These are phyloP conservation scores for Leersia perrieri DNA, from an alignment of 176 grass and related monocot genomes.

Conservation along the genomic window DNA sequence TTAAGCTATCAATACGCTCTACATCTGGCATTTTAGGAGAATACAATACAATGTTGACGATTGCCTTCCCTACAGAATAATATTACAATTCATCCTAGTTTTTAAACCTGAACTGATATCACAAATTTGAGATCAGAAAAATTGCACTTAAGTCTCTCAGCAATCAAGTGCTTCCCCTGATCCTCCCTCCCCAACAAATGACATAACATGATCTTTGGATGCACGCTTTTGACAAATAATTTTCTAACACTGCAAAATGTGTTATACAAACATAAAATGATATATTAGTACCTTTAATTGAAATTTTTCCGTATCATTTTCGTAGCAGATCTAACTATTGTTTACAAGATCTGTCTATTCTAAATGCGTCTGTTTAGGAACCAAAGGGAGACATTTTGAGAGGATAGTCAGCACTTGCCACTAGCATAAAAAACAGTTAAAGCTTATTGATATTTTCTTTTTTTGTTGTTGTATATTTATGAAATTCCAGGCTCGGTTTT, in stretches of 20 bases:
- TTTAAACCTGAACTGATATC: neutral
- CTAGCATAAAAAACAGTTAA: neutral
- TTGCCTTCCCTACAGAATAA: neutral
- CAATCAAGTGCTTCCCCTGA: neutral
- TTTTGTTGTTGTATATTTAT: constrained; percentile 1
- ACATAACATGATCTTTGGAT: neutral
- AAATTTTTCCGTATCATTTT: neutral
- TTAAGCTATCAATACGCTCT: neutral
- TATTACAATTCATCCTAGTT: neutral
- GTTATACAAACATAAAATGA: neutral
- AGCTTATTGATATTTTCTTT: too few relatives aligned
- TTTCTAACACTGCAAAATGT: neutral
- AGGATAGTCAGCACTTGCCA: neutral
- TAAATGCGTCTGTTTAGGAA: neutral
- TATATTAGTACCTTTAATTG: neutral
- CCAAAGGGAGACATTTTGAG: neutral
- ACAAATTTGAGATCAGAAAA: neutral
- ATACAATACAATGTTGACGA: constrained; percentile 9
- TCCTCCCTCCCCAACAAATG: neutral
- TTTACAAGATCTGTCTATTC: neutral
- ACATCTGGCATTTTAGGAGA: neutral
- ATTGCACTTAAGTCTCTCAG: constrained; percentile 7
- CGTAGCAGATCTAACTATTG: neutral
- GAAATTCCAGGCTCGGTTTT: constrained; percentile 72
- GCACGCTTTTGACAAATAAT: neutral